Conservation (phyloP, 2,329 filamentous ascomycete species). For the Keithomyces neogunnii region DNA sequence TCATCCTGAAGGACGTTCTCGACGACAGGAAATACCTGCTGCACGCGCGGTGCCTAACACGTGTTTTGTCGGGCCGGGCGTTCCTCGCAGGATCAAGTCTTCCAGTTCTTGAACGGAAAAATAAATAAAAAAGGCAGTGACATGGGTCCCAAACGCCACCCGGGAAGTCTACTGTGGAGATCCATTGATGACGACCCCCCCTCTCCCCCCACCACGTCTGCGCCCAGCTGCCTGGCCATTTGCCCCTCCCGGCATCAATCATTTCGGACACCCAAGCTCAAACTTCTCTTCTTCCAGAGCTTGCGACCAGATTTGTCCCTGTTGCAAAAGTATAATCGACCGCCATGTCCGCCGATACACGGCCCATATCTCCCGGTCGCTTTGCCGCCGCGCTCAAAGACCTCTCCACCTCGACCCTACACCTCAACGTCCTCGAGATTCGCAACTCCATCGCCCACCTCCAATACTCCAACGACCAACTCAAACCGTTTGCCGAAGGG, state of each 20-base stretch:
- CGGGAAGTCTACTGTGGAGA: not conserved
- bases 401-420: conserved; percentile 57
- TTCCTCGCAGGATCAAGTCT: not conserved
- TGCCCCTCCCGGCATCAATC: not conserved
- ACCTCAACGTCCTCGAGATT: conserved; percentile 68
- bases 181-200: not conserved
- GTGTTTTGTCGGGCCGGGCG: not conserved
- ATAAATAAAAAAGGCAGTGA: not conserved
- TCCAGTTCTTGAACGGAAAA: not conserved
- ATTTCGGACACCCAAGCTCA: not conserved
- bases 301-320: no score
- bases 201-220: not conserved
- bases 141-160: not conserved
- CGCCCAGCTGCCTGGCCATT: not conserved
- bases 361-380: conserved; percentile 51
- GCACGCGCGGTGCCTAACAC: not conserved
- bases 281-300: no score
- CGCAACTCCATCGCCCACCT: conserved; percentile 68
- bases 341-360: conserved; percentile 53
- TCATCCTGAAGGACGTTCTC: conserved; percentile 1
- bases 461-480: conserved; percentile 64
- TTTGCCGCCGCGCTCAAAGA: conserved; percentile 61
- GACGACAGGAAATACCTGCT: not conserved
- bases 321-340: not conserved
- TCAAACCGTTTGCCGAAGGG: conserved; percentile 57